Evolutionary conservation across 371 early-diverging fungal genomes (phyloP).

Genomic region (Apophysomyces trapeziformis): DNA sequence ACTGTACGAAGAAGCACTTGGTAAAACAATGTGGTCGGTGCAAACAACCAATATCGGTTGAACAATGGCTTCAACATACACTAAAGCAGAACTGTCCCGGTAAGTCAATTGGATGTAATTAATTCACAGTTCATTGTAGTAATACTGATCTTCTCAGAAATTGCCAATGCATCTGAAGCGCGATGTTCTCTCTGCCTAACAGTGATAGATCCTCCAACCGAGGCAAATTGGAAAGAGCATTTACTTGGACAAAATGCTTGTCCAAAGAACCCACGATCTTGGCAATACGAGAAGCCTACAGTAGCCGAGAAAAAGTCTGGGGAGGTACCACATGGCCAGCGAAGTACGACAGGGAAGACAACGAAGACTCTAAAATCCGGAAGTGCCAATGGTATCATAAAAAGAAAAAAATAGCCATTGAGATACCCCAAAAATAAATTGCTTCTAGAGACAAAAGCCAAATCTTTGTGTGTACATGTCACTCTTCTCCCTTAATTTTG

Average conservation of each 20-base stretch:
- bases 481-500: too few species aligned
- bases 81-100: conserved; percentile 45
- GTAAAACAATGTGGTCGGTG: conserved; percentile 67
- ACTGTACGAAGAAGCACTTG: conserved; percentile 61
- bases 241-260: conserved; percentile 55
- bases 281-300: background rate
- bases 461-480: too few species aligned
- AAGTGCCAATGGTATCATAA: background rate
- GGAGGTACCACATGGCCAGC: background rate
- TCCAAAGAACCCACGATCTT: conserved; percentile 28
- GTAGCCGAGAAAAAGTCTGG: background rate
- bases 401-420: background rate
- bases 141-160: conserved; percentile 2
- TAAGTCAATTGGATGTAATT: conserved; percentile 23
- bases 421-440: background rate
- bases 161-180: conserved; percentile 24
- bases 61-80: conserved; percentile 56
- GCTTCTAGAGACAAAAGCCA: too few species aligned
- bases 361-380: background rate
- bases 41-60: conserved; percentile 57
- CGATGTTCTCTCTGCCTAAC: conserved; percentile 68
- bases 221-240: conserved; percentile 68
- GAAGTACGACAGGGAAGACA: background rate
- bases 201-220: conserved; percentile 56
- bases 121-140: conserved; percentile 25